A percentile compares a stretch with the other conserved stretches of the same genome.
These are phyloP conservation scores for Mollisiaceae sp. DNA, from an alignment of 2,329 filamentous ascomycete species.

Conservation along the genomic window DNA sequence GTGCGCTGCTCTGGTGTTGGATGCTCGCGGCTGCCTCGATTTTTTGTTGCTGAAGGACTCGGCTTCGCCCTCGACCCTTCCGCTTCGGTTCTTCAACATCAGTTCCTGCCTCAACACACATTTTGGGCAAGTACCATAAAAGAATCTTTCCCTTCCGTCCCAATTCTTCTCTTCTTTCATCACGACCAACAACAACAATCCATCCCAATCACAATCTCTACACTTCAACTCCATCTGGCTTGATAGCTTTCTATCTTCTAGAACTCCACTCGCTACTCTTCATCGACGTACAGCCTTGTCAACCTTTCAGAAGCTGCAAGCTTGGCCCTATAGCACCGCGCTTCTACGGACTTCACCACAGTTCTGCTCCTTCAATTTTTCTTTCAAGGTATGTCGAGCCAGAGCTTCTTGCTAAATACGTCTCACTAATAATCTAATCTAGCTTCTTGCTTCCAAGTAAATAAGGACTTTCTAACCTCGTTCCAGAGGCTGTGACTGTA, in stretches of 20 bases:
- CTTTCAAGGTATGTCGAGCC: slow-evolving; percentile 31
- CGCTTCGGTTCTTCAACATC: slow-evolving; percentile 18
- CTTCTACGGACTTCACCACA: slow-evolving; percentile 19
- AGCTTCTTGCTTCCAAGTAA: slow-evolving; percentile 31
- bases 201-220: slow-evolving; percentile 39
- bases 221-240: slow-evolving; percentile 42
- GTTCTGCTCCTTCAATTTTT: slow-evolving; percentile 13
- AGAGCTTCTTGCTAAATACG: neutral
- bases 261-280: slow-evolving; percentile 41
- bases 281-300: slow-evolving; percentile 24
- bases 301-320: slow-evolving; percentile 8
- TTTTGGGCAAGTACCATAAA: slow-evolving; percentile 17
- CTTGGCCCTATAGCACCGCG: slow-evolving; percentile 14
- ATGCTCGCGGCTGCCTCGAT: slow-evolving; percentile 7
- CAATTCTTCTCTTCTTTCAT: slow-evolving; percentile 15
- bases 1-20: slow-evolving; percentile 10
- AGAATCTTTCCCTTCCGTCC: slow-evolving; percentile 13
- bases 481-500: slow-evolving; percentile 36
- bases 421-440: slow-evolving; percentile 24
- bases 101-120: slow-evolving; percentile 19
- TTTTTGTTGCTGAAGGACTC: slow-evolving; percentile 17
- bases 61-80: slow-evolving; percentile 12
- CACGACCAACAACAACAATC: slow-evolving; percentile 33
- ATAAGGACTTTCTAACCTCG: slow-evolving; percentile 26
- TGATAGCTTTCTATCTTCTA: slow-evolving; percentile 46